Conservation (phyloP, 805 yeast species). For the Candida ficus region DNA sequence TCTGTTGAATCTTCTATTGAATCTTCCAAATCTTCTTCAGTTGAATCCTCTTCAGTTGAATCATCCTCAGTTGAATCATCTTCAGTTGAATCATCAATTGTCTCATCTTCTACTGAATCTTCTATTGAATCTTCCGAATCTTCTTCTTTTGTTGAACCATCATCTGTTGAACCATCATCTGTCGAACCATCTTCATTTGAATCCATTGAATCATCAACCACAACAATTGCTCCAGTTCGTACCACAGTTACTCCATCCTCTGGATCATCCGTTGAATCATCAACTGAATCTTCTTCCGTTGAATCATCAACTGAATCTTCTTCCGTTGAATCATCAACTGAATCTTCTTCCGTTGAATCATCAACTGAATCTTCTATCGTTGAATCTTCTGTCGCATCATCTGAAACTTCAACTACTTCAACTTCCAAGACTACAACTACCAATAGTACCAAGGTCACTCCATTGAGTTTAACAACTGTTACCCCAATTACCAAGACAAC, state of each 20-base stretch:
- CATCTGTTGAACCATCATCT: too few relatives aligned
- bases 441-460: too few relatives aligned
- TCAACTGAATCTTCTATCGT: slow-evolving; percentile 1
- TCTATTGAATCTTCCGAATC: neutral
- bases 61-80: too few relatives aligned
- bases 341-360: neutral
- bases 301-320: neutral
- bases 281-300: too few relatives aligned
- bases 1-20: neutral
- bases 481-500: too few relatives aligned
- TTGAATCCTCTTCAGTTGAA: too few relatives aligned
- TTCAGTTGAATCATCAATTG: too few relatives aligned
- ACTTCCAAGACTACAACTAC: too few relatives aligned
- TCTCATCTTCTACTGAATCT: neutral
- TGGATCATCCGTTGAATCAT: too few relatives aligned
- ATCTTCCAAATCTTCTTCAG: neutral
- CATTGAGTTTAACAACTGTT: too few relatives aligned
- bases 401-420: neutral
- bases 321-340: neutral
- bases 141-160: too few relatives aligned
- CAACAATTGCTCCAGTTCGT: neutral
- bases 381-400: neutral
- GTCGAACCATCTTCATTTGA: neutral
- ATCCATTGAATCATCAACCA: neutral
- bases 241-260: too few relatives aligned